Conservation (phyloP, 176 grass and related monocot genomes). For the Aegilops speltoides region DNA sequence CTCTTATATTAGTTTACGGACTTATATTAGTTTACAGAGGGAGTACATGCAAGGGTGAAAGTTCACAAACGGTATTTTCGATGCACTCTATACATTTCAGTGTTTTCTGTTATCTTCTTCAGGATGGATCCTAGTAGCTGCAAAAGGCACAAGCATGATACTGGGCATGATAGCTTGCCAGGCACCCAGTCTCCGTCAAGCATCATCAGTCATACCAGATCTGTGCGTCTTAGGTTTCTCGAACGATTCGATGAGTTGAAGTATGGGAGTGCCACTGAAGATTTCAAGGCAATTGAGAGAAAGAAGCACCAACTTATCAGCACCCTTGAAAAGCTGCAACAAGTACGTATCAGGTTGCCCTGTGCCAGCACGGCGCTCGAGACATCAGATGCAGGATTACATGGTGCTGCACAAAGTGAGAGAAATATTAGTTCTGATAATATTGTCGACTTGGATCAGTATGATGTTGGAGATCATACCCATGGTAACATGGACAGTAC, state of each 20-base stretch:
- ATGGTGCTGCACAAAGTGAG: slow-evolving; percentile 2
- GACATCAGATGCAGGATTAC: background rate
- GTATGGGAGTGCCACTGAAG: slow-evolving; percentile 25
- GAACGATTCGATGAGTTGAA: slow-evolving; percentile 25
- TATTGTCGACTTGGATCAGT: slow-evolving; percentile 28
- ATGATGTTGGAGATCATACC: background rate
- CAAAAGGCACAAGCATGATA: slow-evolving; percentile 35
- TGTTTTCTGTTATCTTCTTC: background rate
- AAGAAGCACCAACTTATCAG: slow-evolving; percentile 25
- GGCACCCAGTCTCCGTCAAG: slow-evolving; percentile 6
- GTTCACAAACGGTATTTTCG: background rate
- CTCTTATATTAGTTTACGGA: no score
- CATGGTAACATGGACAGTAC: slow-evolving; percentile 6
- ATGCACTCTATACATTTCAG: background rate
- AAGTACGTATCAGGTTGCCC: slow-evolving; percentile 13
- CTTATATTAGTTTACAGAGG: no score
- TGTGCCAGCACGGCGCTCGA: slow-evolving; percentile 5
- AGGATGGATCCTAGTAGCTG: slow-evolving; percentile 33
- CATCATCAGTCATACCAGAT: slow-evolving; percentile 22
- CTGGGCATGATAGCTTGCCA: background rate
- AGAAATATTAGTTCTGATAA: background rate
- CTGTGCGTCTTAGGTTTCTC: slow-evolving; percentile 5
- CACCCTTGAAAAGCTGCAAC: slow-evolving; percentile 23
- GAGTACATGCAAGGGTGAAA: background rate
- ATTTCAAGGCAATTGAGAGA: slow-evolving; percentile 28